Percentiles rank a stretch among this genome's conserved stretches.
Conservation (phyloP, 2,329 filamentous ascomycete genomes). For the Penicillium sp. region DNA sequence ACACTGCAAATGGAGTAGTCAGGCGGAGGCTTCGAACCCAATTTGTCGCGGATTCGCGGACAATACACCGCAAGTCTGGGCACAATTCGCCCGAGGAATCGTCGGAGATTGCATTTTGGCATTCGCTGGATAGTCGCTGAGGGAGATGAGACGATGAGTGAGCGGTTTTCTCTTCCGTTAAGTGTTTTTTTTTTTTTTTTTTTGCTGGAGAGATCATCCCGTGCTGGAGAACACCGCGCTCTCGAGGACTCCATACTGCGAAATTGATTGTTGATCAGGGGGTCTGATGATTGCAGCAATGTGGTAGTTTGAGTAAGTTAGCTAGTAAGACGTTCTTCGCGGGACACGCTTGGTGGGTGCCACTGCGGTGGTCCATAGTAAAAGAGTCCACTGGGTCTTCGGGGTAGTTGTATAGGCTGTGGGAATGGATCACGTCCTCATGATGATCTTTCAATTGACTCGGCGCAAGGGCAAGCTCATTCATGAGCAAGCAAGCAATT, state of each 20-base stretch:
- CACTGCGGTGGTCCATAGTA: neutral
- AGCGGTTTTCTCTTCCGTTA: neutral
- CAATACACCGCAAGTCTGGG: neutral
- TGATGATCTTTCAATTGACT: neutral
- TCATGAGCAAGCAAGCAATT: neutral
- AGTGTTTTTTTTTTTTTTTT: neutral
- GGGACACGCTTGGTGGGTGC: neutral
- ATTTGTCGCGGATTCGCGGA: constrained; percentile 3
- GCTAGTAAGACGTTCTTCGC: neutral
- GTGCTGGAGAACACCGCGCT: neutral
- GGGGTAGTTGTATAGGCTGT: neutral
- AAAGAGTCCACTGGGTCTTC: neutral
- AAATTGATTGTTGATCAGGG: neutral
- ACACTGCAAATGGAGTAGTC: neutral
- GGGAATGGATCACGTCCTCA: neutral
- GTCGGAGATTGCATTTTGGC: constrained; percentile 8
- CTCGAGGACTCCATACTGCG: neutral
- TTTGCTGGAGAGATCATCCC: neutral
- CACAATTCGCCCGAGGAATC: neutral
- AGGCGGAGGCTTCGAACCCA: neutral
- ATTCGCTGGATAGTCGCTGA: neutral
- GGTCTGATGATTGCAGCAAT: neutral
- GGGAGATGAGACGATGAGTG: neutral
- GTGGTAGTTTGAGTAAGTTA: neutral
- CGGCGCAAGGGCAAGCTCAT: neutral